Percentiles rank a stretch among this genome's conserved stretches.
These are phyloP conservation scores for Picea glauca DNA, from an alignment of 75 land plant species.

Conservation along the genomic window DNA sequence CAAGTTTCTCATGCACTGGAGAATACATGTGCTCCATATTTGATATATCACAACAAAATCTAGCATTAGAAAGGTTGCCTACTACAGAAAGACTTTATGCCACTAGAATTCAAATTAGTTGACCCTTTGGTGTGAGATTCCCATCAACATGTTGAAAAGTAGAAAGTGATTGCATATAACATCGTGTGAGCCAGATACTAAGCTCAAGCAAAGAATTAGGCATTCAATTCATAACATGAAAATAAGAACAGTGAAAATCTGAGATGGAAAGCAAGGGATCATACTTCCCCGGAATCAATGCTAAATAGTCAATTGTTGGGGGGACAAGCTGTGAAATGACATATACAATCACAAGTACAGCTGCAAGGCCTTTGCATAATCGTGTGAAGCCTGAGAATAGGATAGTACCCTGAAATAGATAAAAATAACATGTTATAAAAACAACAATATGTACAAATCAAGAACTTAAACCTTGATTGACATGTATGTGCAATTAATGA, in stretches of 20 bases:
- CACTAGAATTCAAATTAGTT: background rate
- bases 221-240: background rate
- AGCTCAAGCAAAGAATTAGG: background rate
- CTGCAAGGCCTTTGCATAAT: constrained; percentile 83
- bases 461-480: background rate
- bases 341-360: constrained; percentile 67
- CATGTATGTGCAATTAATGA: background rate
- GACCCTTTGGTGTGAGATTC: background rate
- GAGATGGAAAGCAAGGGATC: constrained; percentile 2
- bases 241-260: too few relatives aligned
- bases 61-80: background rate
- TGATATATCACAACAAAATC: background rate
- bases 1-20: background rate
- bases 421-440: background rate
- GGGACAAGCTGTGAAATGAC: constrained; percentile 52
- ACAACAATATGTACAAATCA: background rate
- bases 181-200: background rate
- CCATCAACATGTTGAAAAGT: background rate
- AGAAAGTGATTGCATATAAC: background rate
- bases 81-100: background rate
- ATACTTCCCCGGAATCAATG: constrained; percentile 90
- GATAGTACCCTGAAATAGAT: background rate
- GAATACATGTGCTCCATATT: background rate
- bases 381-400: constrained; percentile 57
- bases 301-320: constrained; percentile 48